Percentiles rank a stretch among this genome's conserved stretches.
Conservation (phyloP, 2,329 filamentous ascomycete genomes). For the Ceratocystis harringtonii region DNA sequence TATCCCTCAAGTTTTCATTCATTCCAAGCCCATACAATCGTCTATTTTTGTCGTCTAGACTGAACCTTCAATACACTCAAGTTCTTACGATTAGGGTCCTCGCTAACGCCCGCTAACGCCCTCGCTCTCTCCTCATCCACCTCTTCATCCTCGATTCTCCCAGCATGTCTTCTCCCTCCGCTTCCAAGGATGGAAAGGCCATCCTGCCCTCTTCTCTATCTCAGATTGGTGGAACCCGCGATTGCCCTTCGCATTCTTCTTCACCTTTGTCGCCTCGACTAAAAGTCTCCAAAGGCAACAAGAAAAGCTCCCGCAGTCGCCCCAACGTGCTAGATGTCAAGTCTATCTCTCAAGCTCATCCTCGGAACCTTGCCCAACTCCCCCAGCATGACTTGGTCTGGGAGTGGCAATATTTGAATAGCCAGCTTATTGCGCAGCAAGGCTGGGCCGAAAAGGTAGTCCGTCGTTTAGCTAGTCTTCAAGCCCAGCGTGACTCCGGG, state of each 20-base stretch:
- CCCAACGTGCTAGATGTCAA: background rate
- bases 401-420: conserved; percentile 15
- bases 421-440: conserved; percentile 10
- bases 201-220: background rate
- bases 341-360: background rate
- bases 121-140: background rate
- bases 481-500: conserved; percentile 9
- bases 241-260: background rate
- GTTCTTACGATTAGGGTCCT: no score
- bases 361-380: conserved; percentile 10
- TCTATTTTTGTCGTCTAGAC: background rate
- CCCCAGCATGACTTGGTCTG: conserved; percentile 3
- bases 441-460: conserved; percentile 8
- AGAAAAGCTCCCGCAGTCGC: background rate
- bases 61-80: no score
- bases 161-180: background rate
- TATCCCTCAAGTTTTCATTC: background rate
- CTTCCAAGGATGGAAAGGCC: background rate
- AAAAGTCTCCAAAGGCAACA: background rate
- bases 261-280: background rate
- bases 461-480: conserved; percentile 13
- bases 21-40: background rate
- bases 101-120: background rate
- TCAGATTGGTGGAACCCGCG: background rate
- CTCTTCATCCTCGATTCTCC: background rate